A percentile compares a stretch with the other conserved stretches of the same genome.
phyloP scores from a whole-genome alignment of 2,329 filamentous ascomycete species.

The Dothidotthia symphoricarpi region DNA sequence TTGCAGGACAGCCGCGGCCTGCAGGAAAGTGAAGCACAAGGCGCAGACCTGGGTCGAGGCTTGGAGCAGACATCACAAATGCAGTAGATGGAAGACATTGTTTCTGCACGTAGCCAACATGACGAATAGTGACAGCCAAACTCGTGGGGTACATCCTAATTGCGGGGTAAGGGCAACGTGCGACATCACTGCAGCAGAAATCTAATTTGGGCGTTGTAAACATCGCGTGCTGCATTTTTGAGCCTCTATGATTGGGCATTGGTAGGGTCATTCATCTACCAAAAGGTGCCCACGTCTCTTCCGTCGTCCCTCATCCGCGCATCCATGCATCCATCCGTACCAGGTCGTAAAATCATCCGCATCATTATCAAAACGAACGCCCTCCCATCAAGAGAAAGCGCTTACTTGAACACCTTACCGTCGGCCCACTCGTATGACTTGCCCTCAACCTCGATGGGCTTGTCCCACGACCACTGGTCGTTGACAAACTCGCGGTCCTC shows the following conservation, averaged over 20 bases:
- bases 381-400: slow-evolving; percentile 15
- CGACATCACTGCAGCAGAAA: slow-evolving; percentile 1
- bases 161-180: neutral
- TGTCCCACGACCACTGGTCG: slow-evolving; percentile 89
- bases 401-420: slow-evolving; percentile 99
- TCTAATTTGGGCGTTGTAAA: slow-evolving; percentile 22
- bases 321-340: slow-evolving; percentile 21
- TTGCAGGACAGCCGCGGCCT: no score
- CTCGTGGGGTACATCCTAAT: no score
- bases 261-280: slow-evolving; percentile 29
- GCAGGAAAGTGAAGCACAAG: no score
- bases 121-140: no score
- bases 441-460: slow-evolving; percentile 72
- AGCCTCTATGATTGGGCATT: slow-evolving; percentile 24
- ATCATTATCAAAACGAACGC: slow-evolving; percentile 29
- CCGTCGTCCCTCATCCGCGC: slow-evolving; percentile 21
- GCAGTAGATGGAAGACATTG: no score
- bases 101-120: no score
- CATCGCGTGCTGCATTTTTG: slow-evolving; percentile 27
- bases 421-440: slow-evolving; percentile 87
- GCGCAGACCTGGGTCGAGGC: no score
- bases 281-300: slow-evolving; percentile 22
- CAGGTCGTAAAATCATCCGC: slow-evolving; percentile 38
- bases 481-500: slow-evolving; percentile 86
- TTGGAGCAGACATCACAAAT: no score